Evolutionary conservation across 1,284 basidiomycete species (phyloP).

Genomic region (Cryptococcus sp.): DNA sequence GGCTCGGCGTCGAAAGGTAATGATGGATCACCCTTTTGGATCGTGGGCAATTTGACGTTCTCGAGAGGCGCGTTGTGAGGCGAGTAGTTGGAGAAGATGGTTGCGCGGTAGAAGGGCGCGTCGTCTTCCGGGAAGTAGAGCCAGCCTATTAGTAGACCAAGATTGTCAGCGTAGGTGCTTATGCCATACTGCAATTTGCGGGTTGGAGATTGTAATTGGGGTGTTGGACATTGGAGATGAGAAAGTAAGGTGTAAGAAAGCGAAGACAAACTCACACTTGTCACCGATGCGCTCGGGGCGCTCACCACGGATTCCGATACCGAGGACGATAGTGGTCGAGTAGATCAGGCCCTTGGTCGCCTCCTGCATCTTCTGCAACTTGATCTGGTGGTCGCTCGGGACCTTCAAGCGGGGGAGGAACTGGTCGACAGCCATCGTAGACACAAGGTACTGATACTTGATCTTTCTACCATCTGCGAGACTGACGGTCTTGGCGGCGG

Average conservation of each 20-base stretch:
- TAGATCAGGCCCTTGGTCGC: constrained; percentile 55
- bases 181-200: too few species aligned
- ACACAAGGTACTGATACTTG: constrained; percentile 56
- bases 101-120: constrained; percentile 60
- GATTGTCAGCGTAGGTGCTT: too few species aligned
- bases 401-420: constrained; percentile 47
- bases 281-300: constrained; percentile 59
- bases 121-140: constrained; percentile 57
- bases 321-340: constrained; percentile 59
- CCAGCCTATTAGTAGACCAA: constrained; percentile 25
- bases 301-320: constrained; percentile 58
- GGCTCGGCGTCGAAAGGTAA: constrained; percentile 49
- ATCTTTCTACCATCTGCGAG: constrained; percentile 55
- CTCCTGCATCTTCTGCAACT: constrained; percentile 46
- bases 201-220: too few species aligned
- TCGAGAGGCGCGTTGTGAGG: constrained; percentile 57
- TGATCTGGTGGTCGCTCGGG: constrained; percentile 5
- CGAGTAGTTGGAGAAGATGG: constrained; percentile 61
- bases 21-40: constrained; percentile 57
- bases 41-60: constrained; percentile 53
- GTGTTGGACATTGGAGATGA: not conserved
- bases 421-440: constrained; percentile 57
- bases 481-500: constrained; percentile 50
- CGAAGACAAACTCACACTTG: constrained; percentile 51
- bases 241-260: not conserved